Evolutionary conservation across 2,329 filamentous ascomycete species (phyloP), one percentile per base, ranked within the genome.

Genomic region (Botryosphaeria dothidea): DNA sequence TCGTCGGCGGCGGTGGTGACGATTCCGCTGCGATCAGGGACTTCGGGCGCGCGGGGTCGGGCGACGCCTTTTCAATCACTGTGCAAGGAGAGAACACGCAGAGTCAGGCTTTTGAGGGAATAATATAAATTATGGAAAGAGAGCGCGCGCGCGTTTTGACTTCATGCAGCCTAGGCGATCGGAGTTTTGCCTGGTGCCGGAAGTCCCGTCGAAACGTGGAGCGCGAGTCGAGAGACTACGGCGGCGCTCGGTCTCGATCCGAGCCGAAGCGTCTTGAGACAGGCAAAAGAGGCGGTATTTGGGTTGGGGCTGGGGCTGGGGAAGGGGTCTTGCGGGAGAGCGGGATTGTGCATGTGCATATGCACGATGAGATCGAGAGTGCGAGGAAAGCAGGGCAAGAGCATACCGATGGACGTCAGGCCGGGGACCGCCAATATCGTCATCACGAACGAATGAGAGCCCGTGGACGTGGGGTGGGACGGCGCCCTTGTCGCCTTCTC

Each of bases 31-130:
- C 56, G n/a, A 46, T 27, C 23, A 46, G 19, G 25, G 56, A 60
- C 25, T 31, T 41, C 56, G 56, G 56, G 41, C 56, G 56, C 56
- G 56, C 38, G 56, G 38, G 21, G 27, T 46, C 38, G 25, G 41
- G 38, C 56, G 49, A 36, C 43, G 34, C 41, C 56, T 60, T 60
- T 34, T 60, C 25, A 60, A 60, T 46, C 56, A 60, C 56, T 60
- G 56, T 7, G n/a, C 23, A 31, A 49, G 11, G 34, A 31, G 34
- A 34, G 38, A n/a, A 17, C 38, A 41, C 23, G 11, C 52, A 43
- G 36, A 46, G 56, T 60, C 56, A 60, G 56, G 36, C 11, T n/a
- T 21, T 15, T 58, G 38, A 19, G 54, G 11, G 21, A 34, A 45
- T 60, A 60, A 60, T 60, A 46, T 60, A 60, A 29, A 51, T 52